Base-by-base conservation (phyloP, 2,329 filamentous ascomycete species). In the Paracamarosporium sp. region DNA sequence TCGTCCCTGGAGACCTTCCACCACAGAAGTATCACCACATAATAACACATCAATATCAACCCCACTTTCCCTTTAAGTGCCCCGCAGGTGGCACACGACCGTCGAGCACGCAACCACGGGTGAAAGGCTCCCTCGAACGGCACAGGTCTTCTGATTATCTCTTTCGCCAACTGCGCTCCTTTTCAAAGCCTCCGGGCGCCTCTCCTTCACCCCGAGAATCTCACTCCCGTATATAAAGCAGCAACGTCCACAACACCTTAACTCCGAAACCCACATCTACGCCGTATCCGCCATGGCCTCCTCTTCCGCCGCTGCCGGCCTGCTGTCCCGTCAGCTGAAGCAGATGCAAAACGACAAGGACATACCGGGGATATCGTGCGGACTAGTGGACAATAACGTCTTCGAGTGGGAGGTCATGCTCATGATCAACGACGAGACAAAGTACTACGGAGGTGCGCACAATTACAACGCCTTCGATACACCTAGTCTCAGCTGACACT, bases 381-480 rank as follows among this genome's bases (percentile, higher is more conserved):
- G 95, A 0, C 82, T 99, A 41, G 88, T 93, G 51, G 88, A 89
- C 70, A 91, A 90, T 76, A 90, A 96, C 75, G 88, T 98, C 9
- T 97, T 97, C 66, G 91, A 96, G 81, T 99, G 95, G 95, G 93
- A 98, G 78, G 93, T 98, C 20, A 97, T 97, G 91, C 87, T 99
- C 60, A 98, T 99, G 94, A 94, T 98, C 65, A 92, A 88, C 61
- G 93, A 97, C 69, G 93, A 96, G 73, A 93, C 91, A 79, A 94
- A 93, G 79, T 91, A 91, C 78, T 97, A 97, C 70, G 93, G 93
- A 70, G 93, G 93, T 94, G 80, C 57, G 86, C 79, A 27, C 5
- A 2, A 4, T 22, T 38, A n/a, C 5, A 8, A 2, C 24, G 25
- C n/a, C 28, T 7, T 8, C 2, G 31, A 9, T 17, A 20, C 4